phyloP scores from a whole-genome alignment of 495 filamentous ascomycete genomes.

The Chlorociboria aeruginascens region DNA sequence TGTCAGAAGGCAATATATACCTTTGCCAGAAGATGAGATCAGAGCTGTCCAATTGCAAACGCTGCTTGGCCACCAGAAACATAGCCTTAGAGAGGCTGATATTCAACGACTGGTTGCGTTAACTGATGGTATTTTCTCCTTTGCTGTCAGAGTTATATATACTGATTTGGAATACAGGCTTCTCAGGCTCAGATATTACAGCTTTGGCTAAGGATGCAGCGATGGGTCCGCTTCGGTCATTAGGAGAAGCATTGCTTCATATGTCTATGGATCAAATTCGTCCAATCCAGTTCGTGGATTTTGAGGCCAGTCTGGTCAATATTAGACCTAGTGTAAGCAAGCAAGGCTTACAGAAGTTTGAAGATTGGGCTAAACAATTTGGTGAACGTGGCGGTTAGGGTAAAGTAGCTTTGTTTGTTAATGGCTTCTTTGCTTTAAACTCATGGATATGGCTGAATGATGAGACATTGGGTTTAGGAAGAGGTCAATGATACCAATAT shows the following conservation, averaged over 20 bases:
- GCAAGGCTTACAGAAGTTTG: constrained; percentile 72
- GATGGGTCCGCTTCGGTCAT: constrained; percentile 87
- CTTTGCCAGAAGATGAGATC: constrained; percentile 74
- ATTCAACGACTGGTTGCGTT: constrained; percentile 65
- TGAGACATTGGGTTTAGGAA: neutral
- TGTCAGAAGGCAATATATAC: constrained; percentile 92
- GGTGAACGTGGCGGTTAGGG: constrained; percentile 73
- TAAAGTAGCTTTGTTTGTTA: constrained; percentile 8
- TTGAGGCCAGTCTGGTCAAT: constrained; percentile 68
- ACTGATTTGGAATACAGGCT: constrained; percentile 44
- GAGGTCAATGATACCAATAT: neutral
- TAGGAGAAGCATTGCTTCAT: constrained; percentile 81
- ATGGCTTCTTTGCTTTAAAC: neutral
- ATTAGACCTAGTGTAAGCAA: constrained; percentile 88
- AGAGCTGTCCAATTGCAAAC: constrained; percentile 64
- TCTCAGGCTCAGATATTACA: constrained; percentile 94
- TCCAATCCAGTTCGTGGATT: constrained; percentile 73
- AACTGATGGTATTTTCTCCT: constrained; percentile 60
- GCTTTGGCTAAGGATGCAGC: constrained; percentile 95
- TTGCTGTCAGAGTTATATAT: neutral
- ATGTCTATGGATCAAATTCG: constrained; percentile 92
- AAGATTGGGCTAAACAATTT: constrained; percentile 89
- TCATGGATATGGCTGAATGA: neutral
- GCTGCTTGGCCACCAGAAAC: constrained; percentile 77
- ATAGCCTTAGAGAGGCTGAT: constrained; percentile 61